A percentile compares a stretch with the other conserved stretches of the same genome.
Evolutionary conservation across 148 eudicot genomes (phyloP).

Genomic region (Arbutus unedo): DNA sequence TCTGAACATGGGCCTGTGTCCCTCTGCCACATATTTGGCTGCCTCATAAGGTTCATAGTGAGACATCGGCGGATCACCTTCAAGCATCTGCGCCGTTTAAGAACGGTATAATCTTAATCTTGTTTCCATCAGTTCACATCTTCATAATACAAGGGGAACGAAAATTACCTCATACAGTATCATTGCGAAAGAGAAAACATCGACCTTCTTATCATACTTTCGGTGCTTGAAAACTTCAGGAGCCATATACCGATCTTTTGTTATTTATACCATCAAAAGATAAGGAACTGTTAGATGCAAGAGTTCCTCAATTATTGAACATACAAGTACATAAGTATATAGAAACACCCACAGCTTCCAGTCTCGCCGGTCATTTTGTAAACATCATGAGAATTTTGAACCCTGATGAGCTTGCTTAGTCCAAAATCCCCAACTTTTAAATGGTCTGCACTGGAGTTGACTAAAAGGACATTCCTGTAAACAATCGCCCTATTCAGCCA

Average conservation of each 20-base stretch:
- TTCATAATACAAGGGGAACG: not conserved
- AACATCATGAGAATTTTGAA: conserved; percentile 84
- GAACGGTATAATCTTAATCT: conserved; percentile 8
- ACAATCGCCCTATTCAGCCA: conserved; percentile 20
- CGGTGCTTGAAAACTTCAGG: conserved; percentile 97
- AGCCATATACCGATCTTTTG: conserved; percentile 93
- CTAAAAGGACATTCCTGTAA: conserved; percentile 88
- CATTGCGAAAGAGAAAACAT: conserved; percentile 96
- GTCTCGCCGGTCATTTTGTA: conserved; percentile 99
- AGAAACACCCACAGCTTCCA: conserved; percentile 79
- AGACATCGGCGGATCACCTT: conserved; percentile 78
- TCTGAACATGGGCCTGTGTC: conserved; percentile 69
- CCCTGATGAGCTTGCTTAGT: conserved; percentile 88
- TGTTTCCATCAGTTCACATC: conserved; percentile 3
- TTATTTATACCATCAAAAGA: conserved; percentile 21
- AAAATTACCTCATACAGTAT: conserved; percentile 82
- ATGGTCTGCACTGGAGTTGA: conserved; percentile 93
- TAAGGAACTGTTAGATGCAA: conserved; percentile 6
- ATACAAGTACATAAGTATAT: not conserved
- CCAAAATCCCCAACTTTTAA: conserved; percentile 99
- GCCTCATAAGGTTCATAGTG: conserved; percentile 76
- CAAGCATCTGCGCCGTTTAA: conserved; percentile 57
- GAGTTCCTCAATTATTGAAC: conserved; percentile 10
- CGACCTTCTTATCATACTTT: conserved; percentile 96
- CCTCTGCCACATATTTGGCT: conserved; percentile 77